Conservation (phyloP, 2,329 filamentous ascomycete genomes). For the Cladophialophora chaetospira region DNA sequence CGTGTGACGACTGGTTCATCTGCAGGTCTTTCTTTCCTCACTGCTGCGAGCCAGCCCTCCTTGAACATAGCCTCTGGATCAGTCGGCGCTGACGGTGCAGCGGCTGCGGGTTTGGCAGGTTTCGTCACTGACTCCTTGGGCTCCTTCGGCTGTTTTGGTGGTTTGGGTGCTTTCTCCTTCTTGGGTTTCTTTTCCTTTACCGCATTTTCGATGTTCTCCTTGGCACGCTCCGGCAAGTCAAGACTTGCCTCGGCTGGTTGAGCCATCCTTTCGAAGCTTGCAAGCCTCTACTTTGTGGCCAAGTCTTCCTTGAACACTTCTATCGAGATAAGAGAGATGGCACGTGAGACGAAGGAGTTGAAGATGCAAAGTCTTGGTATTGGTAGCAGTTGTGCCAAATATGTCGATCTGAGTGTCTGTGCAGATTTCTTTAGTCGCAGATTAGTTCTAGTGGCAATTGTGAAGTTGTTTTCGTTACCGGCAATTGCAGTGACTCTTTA, state of each 20-base stretch:
- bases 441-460: no score
- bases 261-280: constrained; percentile 22
- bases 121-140: constrained; percentile 35
- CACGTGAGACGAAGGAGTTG: constrained; percentile 9
- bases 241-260: constrained; percentile 24
- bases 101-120: constrained; percentile 37
- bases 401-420: no score
- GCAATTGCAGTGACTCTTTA: neutral
- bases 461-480: neutral
- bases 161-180: constrained; percentile 44
- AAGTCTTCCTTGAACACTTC: neutral
- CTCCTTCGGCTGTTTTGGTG: constrained; percentile 37
- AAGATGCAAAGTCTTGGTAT: neutral
- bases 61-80: constrained; percentile 73
- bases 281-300: neutral
- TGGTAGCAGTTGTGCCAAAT: no score
- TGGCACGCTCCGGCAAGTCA: constrained; percentile 37
- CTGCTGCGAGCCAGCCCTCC: constrained; percentile 71
- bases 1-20: constrained; percentile 62
- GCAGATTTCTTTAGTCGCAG: no score
- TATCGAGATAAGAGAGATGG: neutral
- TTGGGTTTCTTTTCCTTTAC: constrained; percentile 36
- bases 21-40: constrained; percentile 68
- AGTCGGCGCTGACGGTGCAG: constrained; percentile 35
- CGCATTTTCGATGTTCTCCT: constrained; percentile 39